Base-by-base conservation (phyloP, 345 rosid species). In the Boechera stricta region DNA sequence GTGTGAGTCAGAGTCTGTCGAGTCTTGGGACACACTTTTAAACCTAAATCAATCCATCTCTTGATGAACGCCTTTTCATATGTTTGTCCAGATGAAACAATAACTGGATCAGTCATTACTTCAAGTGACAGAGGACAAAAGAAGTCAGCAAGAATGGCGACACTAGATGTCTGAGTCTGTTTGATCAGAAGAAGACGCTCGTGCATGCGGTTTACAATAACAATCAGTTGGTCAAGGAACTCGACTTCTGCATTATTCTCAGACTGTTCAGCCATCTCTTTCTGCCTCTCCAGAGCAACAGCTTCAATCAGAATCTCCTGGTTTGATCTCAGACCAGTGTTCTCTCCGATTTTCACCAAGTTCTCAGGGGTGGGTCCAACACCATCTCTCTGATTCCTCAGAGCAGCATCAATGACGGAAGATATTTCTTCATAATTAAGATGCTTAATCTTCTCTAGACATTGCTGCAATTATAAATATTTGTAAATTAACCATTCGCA, bases 31-130 rank as follows among this genome's bases (percentile, higher is more conserved):
- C 99, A 96, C 10, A 96, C 95, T 29, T 88, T 87, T 39, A 96
- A 91, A 21, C 98, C 98, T 73, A 90, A 90, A 59, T 90, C 97
- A 79, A 93, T 89, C 98, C 99, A 93, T 67, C 83, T 86, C 85
- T 88, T 91, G 72, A 96, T 93, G 80, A 88, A 93, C 5, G 88
- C 95, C 67, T 86, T 83, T 77, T 96, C 99, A 53, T 93, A 96
- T 33, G 99, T 96, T 83, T 96, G 95, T 65, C 99, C 98, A 41
- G 97, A 89, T 67, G 94, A 88, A 42, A 91, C 95, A 76, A 96
- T 93, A 62, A 96, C 98, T 32, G 98, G 99, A 86, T 93, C 97
- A 24, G 91, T 88, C 99, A 96, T 96, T 82, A 96, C 86, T 81
- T 91, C 97, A 47, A 93, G 95, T 4, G 99, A 96, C 12, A 96